Conservation (phyloP, 441 rosid genomes). For the Metrosideros polymorpha region DNA sequence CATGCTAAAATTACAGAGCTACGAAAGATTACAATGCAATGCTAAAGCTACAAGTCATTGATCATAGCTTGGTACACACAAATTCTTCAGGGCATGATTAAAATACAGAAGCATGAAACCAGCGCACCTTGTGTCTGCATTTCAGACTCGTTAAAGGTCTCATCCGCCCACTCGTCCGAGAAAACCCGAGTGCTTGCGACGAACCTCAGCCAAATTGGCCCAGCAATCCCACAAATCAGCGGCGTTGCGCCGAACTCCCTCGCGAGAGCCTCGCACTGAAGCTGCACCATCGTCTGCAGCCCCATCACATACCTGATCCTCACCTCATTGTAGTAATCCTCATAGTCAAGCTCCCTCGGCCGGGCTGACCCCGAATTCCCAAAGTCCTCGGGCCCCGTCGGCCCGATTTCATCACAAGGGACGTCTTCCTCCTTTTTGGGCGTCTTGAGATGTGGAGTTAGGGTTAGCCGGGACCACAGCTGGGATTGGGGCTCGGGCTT, state of each 20-base stretch:
- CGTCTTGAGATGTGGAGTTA: not conserved
- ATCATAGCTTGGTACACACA: not conserved
- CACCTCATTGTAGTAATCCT: slow-evolving; percentile 54
- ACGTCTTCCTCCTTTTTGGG: slow-evolving; percentile 5
- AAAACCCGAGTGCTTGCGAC: slow-evolving; percentile 37
- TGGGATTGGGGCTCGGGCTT: not conserved
- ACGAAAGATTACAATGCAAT: not conserved
- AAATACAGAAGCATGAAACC: not conserved
- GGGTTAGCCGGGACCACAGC: slow-evolving; percentile 18
- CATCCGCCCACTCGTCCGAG: slow-evolving; percentile 54
- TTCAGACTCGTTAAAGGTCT: slow-evolving; percentile 45
- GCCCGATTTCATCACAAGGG: slow-evolving; percentile 14
- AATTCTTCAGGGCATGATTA: not conserved
- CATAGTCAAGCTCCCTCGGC: slow-evolving; percentile 17
- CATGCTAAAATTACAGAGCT: not conserved
- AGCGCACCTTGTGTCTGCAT: slow-evolving; percentile 24
- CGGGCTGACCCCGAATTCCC: slow-evolving; percentile 4
- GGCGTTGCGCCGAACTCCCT: slow-evolving; percentile 43
- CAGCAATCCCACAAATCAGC: slow-evolving; percentile 50
- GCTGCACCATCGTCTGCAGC: slow-evolving; percentile 52
- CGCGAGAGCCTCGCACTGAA: slow-evolving; percentile 62
- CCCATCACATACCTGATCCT: slow-evolving; percentile 62
- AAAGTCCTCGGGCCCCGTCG: slow-evolving; percentile 40
- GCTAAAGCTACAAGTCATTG: not conserved
- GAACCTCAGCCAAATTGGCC: slow-evolving; percentile 46